A percentile compares a stretch with the other conserved stretches of the same genome.
These are phyloP conservation scores for Stephania cephalantha DNA, from an alignment of 164 flowering plant species.

Conservation along the genomic window DNA sequence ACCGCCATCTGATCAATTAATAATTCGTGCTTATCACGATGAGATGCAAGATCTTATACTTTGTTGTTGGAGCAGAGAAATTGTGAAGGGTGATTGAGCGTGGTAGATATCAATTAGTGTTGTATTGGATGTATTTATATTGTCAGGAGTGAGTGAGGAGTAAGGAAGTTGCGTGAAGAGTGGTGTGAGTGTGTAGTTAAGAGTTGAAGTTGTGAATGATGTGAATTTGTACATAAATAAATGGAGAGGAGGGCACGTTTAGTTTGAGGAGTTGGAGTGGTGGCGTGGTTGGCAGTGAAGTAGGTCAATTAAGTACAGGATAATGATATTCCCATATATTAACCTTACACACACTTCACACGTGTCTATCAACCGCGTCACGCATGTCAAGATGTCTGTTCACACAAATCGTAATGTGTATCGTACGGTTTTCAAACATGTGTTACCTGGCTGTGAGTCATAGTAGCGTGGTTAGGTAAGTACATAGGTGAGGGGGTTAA, in stretches of 20 bases:
- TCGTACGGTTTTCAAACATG: too few species aligned
- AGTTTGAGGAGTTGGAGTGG: slow-evolving; percentile 3
- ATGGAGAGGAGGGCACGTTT: slow-evolving; percentile 3
- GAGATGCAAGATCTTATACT: not conserved
- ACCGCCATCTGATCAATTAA: slow-evolving; percentile 28
- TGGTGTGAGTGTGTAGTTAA: slow-evolving; percentile 3
- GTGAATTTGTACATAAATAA: not conserved
- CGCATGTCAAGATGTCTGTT: too few species aligned
- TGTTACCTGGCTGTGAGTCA: too few species aligned
- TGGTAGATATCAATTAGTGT: not conserved
- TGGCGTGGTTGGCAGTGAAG: slow-evolving; percentile 9
- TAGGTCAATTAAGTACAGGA: slow-evolving; percentile 4
- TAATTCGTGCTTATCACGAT: too few species aligned
- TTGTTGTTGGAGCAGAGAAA: not conserved
- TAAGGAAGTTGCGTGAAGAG: slow-evolving; percentile 45
- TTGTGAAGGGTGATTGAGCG: not conserved
- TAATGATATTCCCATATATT: too few species aligned
- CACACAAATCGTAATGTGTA: too few species aligned
- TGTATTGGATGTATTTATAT: not conserved
- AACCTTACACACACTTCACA: too few species aligned
- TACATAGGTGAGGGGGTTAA: not conserved
- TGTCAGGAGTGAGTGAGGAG: not conserved
- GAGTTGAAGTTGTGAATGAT: not conserved
- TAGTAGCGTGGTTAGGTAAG: not conserved
- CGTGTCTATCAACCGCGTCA: too few species aligned